Evolutionary conservation across 2,329 filamentous ascomycete genomes (phyloP).

Genomic region (Didymosphaeria variabile): DNA sequence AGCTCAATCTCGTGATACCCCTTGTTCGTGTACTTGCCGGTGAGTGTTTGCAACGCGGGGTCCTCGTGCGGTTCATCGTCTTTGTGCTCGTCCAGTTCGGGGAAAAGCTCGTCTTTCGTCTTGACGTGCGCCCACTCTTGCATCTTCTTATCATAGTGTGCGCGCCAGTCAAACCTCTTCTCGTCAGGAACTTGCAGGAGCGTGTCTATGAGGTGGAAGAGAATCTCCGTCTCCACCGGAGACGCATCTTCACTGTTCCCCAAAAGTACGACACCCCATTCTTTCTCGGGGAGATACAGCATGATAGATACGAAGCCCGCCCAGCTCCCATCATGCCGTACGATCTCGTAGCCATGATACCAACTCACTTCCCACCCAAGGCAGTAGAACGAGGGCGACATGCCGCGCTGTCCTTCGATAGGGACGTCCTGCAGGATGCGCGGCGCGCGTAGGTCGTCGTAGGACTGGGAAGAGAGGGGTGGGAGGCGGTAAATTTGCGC

Average conservation of each 20-base stretch:
- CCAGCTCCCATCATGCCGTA: slow-evolving; percentile 17
- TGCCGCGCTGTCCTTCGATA: neutral
- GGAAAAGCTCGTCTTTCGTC: neutral
- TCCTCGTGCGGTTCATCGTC: neutral
- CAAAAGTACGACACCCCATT: slow-evolving; percentile 18
- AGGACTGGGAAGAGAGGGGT: slow-evolving; percentile 19
- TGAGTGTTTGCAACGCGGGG: neutral
- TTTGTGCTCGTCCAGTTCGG: neutral
- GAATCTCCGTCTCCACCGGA: neutral
- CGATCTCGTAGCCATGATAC: slow-evolving; percentile 19
- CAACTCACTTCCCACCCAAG: slow-evolving; percentile 13
- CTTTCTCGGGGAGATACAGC: slow-evolving; percentile 13
- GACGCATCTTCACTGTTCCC: slow-evolving; percentile 11
- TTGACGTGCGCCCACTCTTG: neutral
- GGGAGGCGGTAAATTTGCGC: slow-evolving; percentile 27
- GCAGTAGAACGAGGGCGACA: slow-evolving; percentile 14
- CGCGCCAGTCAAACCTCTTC: neutral
- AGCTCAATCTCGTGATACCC: slow-evolving; percentile 4
- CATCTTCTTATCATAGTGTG: neutral
- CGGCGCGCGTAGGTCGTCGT: slow-evolving; percentile 27
- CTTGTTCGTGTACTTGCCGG: neutral
- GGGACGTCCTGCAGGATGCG: slow-evolving; percentile 12
- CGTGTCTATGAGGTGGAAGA: neutral
- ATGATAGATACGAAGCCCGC: slow-evolving; percentile 12
- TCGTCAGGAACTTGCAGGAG: neutral